Evolutionary conservation across 768 basidiomycete genomes (phyloP).

Genomic region (Mycena galericulata): DNA sequence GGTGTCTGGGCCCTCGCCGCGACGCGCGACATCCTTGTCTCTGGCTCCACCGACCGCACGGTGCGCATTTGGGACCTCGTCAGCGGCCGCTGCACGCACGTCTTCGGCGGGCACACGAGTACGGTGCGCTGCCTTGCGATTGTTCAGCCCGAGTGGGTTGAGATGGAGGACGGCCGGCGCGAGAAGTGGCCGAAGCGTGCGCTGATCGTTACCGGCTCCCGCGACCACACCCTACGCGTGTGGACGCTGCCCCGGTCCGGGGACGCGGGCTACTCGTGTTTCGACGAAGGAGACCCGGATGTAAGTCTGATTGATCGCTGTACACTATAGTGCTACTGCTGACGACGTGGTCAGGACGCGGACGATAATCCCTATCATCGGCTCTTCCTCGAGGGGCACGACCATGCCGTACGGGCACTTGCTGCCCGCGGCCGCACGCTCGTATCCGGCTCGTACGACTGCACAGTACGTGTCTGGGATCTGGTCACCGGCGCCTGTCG

Average conservation of each 20-base stretch:
- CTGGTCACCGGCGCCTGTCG: slow-evolving; percentile 85
- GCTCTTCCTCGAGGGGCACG: slow-evolving; percentile 87
- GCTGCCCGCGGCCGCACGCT: slow-evolving; percentile 90
- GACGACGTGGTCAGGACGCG: slow-evolving; percentile 65
- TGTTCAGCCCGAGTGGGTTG: slow-evolving; percentile 91
- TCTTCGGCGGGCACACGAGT: slow-evolving; percentile 96
- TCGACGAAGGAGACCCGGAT: slow-evolving; percentile 34
- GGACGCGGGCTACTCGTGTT: slow-evolving; percentile 34
- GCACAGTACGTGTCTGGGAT: slow-evolving; percentile 96
- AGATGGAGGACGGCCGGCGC: slow-evolving; percentile 74
- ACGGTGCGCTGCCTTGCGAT: slow-evolving; percentile 97
- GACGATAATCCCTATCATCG: slow-evolving; percentile 91
- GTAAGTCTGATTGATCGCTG: slow-evolving; percentile 9
- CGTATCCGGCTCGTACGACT: slow-evolving; percentile 97
- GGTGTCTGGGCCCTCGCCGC: slow-evolving; percentile 98
- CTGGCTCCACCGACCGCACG: slow-evolving; percentile 93
- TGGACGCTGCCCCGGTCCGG: slow-evolving; percentile 35
- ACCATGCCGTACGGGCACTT: slow-evolving; percentile 92
- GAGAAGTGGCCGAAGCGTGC: slow-evolving; percentile 50
- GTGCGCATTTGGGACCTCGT: slow-evolving; percentile 92
- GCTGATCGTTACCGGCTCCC: slow-evolving; percentile 62
- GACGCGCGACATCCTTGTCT: slow-evolving; percentile 88
- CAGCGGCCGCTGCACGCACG: slow-evolving; percentile 86
- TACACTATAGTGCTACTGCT: slow-evolving; percentile 33
- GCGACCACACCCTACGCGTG: slow-evolving; percentile 59